Evolutionary conservation across 805 yeast species (phyloP).

Genomic region (Middelhovenomyces tepae): DNA sequence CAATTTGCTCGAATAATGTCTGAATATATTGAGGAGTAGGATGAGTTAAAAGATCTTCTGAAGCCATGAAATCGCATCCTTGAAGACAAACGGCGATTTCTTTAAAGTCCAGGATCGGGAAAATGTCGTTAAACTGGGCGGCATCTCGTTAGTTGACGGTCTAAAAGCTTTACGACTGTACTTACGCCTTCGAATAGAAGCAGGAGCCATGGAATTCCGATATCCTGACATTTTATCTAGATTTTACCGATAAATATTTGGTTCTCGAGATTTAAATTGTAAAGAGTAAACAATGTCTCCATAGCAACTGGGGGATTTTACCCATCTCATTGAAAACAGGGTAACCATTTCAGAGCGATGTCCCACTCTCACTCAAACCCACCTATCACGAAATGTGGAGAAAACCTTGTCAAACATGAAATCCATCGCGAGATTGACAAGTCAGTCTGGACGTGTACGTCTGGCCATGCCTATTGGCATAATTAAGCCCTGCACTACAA

Average conservation of each 20-base stretch:
- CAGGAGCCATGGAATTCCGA: too few relatives aligned
- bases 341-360: background rate
- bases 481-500: too few relatives aligned
- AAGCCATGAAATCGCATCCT: slow-evolving; percentile 45
- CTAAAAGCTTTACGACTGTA: too few relatives aligned
- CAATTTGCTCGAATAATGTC: slow-evolving; percentile 48
- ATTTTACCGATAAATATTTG: too few relatives aligned
- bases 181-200: too few relatives aligned
- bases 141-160: too few relatives aligned
- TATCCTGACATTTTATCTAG: too few relatives aligned
- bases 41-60: slow-evolving; percentile 47
- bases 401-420: background rate
- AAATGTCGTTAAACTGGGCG: slow-evolving; percentile 19
- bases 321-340: too few relatives aligned
- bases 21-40: slow-evolving; percentile 53
- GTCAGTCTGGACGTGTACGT: background rate
- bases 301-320: too few relatives aligned
- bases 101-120: slow-evolving; percentile 51
- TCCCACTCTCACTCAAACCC: background rate
- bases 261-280: too few relatives aligned
- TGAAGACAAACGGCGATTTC: slow-evolving; percentile 53
- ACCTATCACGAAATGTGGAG: background rate
- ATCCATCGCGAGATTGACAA: background rate
- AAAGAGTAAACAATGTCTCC: too few relatives aligned
- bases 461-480: background rate